Base-by-base conservation (phyloP, 257 asterid genomes). In the Gentiana macrophylla region DNA sequence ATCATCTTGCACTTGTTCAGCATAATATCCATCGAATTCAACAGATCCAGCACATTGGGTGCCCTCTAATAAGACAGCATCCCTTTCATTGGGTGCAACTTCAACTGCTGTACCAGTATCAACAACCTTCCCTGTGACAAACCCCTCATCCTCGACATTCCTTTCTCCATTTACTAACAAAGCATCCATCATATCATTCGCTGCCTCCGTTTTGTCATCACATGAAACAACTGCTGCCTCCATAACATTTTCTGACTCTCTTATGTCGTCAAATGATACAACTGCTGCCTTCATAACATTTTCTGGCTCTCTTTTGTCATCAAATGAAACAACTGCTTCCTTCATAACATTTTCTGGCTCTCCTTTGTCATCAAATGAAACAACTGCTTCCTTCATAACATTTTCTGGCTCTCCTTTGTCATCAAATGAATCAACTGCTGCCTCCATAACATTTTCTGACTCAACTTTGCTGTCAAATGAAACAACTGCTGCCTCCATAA, bases 191-290 rank as follows among this genome's bases (percentile, higher is more conserved):
- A 56, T 78, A 12, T 35, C 53, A 10, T 67, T 57, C 12, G 56
- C 69, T 5, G 36, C 52, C 62, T 72, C 65, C 44, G 10, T 62
- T 69, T 64, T 75, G 69, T 74, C 55, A 70, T 70, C 65, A 46
- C 64, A 70, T 38, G 77, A 68, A 64, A 66, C 56, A 55, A 58
- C 64, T 24, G 62, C 51, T 52, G 71, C 77, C 65, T 70, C 66
- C 68, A 56, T 78, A 12, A 37, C 53, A 10, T 67, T 57, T 10
- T 60, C 69, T 5, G 36, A 49, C 62, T 72, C 65, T 47, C 12
- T 62, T 69, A 64, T 75, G 69, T 74, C 55, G 68, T 70, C 65
- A 46, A 64, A 70, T 38, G 77, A 68, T 62, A 66, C 56, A 55
- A 58, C 63, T 24, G 62, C 57, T 50, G 59, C 61, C 49, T 70